Conservation (phyloP, 2,329 filamentous ascomycete genomes). For the Trichoderma citrinoviride region DNA sequence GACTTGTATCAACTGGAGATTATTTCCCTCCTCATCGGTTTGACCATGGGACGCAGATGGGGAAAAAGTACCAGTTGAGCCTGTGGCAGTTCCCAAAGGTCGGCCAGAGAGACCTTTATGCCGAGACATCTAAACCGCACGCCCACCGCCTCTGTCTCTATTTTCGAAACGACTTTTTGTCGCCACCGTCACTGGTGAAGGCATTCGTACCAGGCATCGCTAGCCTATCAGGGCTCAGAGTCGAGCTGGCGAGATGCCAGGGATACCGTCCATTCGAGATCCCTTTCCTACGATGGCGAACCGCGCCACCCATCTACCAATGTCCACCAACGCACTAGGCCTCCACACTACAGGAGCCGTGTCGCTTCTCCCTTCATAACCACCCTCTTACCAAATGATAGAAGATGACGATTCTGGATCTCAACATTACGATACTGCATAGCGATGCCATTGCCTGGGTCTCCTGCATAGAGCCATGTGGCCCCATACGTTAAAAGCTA, state of each 20-base stretch:
- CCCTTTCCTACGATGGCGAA: background rate
- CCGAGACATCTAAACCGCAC: background rate
- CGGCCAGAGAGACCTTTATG: background rate
- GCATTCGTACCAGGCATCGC: background rate
- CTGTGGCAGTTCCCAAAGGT: background rate
- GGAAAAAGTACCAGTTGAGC: background rate
- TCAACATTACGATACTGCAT: background rate
- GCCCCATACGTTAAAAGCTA: background rate
- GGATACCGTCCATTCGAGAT: background rate
- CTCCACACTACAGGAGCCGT: background rate
- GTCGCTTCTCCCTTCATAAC: background rate
- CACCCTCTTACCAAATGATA: background rate
- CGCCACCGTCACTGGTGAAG: background rate
- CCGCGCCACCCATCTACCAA: background rate
- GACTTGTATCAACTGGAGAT: constrained; percentile 31
- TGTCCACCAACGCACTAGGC: background rate
- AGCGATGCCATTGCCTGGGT: background rate
- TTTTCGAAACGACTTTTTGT: background rate
- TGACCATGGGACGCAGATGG: background rate
- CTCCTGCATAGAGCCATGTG: background rate
- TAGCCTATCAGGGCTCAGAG: background rate
- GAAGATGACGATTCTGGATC: background rate
- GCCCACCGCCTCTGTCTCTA: background rate
- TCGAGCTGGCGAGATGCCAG: too few relatives aligned
- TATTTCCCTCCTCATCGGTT: background rate